A percentile compares a stretch with the other conserved stretches of the same genome.
These are phyloP conservation scores for Neurospora sp. DNA, from an alignment of 495 filamentous ascomycete species.

Conservation along the genomic window DNA sequence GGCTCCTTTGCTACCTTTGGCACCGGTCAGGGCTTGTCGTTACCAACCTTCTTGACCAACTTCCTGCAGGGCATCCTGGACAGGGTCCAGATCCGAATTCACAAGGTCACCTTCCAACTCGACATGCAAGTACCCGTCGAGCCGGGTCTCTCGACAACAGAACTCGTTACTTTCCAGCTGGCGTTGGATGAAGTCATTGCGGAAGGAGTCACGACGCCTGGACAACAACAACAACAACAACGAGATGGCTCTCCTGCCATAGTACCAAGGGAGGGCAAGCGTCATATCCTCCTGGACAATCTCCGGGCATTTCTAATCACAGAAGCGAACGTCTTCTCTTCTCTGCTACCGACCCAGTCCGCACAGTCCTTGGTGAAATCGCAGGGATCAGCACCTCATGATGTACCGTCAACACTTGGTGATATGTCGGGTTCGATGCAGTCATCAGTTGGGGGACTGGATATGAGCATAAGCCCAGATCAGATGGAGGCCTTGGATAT, in stretches of 20 bases:
- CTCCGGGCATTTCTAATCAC: slow-evolving; percentile 60
- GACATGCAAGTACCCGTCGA: slow-evolving; percentile 59
- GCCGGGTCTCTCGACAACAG: slow-evolving; percentile 35
- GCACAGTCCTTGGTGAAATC: slow-evolving; percentile 52
- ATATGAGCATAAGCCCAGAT: slow-evolving; percentile 11
- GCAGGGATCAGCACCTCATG: not conserved
- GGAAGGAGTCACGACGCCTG: slow-evolving; percentile 47
- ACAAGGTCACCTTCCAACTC: slow-evolving; percentile 43
- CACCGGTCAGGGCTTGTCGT: slow-evolving; percentile 57
- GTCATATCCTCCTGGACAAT: slow-evolving; percentile 51
- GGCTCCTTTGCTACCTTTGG: slow-evolving; percentile 52
- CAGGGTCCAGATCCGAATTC: slow-evolving; percentile 61
- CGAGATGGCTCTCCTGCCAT: slow-evolving; percentile 20
- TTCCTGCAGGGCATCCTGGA: slow-evolving; percentile 79
- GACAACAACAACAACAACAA: slow-evolving; percentile 10
- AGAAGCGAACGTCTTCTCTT: slow-evolving; percentile 62
- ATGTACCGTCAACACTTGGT: not conserved
- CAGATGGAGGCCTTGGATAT: slow-evolving; percentile 13
- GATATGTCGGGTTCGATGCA: slow-evolving; percentile 17
- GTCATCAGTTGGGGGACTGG: not conserved
- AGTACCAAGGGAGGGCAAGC: slow-evolving; percentile 48
- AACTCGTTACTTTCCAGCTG: slow-evolving; percentile 54
- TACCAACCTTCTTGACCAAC: slow-evolving; percentile 73
- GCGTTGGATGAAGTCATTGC: slow-evolving; percentile 56
- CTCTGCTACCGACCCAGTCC: slow-evolving; percentile 48